Evolutionary conservation across 257 asterid species (phyloP).

Genomic region (Solanum paucissectum): DNA sequence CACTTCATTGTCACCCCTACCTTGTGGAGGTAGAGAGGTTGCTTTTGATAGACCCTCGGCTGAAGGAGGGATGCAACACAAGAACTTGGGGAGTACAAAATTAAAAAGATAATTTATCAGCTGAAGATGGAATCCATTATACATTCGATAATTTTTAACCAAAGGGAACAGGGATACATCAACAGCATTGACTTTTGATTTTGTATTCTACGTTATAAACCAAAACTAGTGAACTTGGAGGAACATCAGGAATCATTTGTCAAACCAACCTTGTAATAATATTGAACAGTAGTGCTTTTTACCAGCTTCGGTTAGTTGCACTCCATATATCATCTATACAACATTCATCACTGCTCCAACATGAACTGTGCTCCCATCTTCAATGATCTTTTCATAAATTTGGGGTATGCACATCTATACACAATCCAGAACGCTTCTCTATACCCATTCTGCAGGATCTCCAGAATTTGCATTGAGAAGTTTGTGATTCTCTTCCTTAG

Average conservation of each 20-base stretch:
- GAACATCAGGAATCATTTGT: not conserved
- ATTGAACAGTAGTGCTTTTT: not conserved
- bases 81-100: not conserved
- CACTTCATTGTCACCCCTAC: not conserved
- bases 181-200: not conserved
- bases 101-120: not conserved
- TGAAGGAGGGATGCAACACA: not conserved
- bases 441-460: slow-evolving; percentile 45
- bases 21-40: not conserved
- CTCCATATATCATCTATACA: not conserved
- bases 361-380: slow-evolving; percentile 22
- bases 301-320: not conserved
- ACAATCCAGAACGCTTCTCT: not conserved
- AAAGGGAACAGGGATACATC: not conserved
- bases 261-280: not conserved
- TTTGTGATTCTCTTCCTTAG: slow-evolving; percentile 57
- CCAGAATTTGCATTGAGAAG: slow-evolving; percentile 34
- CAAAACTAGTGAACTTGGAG: not conserved
- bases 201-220: slow-evolving; percentile 2
- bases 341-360: slow-evolving; percentile 22
- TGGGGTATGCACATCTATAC: slow-evolving; percentile 38
- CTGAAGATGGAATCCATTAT: slow-evolving; percentile 5
- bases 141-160: slow-evolving; percentile 19
- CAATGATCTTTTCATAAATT: slow-evolving; percentile 29
- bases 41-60: not conserved